Percentiles rank a stretch among this genome's conserved stretches.
phyloP scores from a whole-genome alignment of 371 early-diverging fungal genomes.

The Entomophthora muscae region DNA sequence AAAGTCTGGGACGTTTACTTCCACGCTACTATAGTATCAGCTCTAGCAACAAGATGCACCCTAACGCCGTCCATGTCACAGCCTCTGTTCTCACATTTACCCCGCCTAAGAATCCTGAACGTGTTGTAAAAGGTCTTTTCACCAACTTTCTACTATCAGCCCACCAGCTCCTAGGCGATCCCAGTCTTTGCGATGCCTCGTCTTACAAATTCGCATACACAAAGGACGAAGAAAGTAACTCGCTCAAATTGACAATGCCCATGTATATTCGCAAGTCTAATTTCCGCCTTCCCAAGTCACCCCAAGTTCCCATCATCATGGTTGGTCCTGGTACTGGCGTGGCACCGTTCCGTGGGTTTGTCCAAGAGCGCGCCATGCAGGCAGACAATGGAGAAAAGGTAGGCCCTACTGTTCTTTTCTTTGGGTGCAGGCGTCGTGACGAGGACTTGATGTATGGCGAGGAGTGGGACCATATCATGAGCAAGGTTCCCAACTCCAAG shows the following conservation, averaged over 20 bases:
- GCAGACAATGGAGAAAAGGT: constrained; percentile 31
- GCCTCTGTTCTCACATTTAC: constrained; percentile 73
- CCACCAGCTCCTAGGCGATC: not conserved
- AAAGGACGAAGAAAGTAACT: constrained; percentile 14
- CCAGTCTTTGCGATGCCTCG: not conserved
- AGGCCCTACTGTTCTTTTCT: constrained; percentile 78
- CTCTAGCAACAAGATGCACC: constrained; percentile 50
- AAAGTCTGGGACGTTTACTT: constrained; percentile 59
- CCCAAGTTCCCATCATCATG: constrained; percentile 77
- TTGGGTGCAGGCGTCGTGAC: constrained; percentile 69
- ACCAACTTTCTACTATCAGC: constrained; percentile 43
- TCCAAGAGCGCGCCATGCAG: constrained; percentile 64
- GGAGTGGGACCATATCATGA: constrained; percentile 52
- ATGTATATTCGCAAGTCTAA: constrained; percentile 71
- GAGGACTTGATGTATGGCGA: constrained; percentile 76
- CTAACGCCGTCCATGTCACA: constrained; percentile 58
- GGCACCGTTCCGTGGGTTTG: constrained; percentile 91
- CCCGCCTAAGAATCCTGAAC: constrained; percentile 23
- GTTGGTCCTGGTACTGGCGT: constrained; percentile 96
- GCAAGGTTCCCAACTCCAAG: constrained; percentile 28
- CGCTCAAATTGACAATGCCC: constrained; percentile 32
- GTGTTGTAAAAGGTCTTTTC: constrained; percentile 48
- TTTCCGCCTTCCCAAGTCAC: constrained; percentile 73
- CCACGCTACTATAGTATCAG: constrained; percentile 93
- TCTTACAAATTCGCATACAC: constrained; percentile 18